Conservation (phyloP, 2,329 filamentous ascomycete species). For the Ceratocystis eucalypticola region DNA sequence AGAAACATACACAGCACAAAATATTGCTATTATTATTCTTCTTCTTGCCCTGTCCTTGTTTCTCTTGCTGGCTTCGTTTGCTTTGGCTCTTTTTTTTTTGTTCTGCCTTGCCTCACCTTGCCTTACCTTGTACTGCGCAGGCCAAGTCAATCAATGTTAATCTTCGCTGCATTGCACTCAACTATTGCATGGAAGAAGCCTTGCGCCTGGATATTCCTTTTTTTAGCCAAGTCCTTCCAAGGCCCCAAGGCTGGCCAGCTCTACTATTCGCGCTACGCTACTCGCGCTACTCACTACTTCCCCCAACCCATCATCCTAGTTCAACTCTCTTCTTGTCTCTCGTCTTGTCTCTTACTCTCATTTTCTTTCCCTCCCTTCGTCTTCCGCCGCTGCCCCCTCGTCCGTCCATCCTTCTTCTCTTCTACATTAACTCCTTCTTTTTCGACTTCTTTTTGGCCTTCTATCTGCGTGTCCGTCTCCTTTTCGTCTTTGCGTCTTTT, state of each 20-base stretch:
- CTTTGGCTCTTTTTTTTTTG: conserved; percentile 4
- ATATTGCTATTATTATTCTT: too few species aligned
- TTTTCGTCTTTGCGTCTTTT: too few species aligned
- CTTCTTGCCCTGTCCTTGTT: neutral
- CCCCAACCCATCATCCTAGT: conserved; percentile 7
- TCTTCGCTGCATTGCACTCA: conserved; percentile 13
- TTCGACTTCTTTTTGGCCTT: neutral
- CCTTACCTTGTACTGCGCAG: neutral
- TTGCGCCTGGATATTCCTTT: conserved; percentile 13
- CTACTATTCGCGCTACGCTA: too few species aligned
- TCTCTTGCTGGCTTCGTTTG: neutral
- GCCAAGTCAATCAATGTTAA: neutral
- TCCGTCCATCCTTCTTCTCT: neutral
- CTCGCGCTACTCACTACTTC: neutral
- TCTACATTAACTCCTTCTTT: conserved; percentile 1
- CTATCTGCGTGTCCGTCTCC: neutral
- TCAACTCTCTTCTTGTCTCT: neutral
- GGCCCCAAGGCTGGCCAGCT: neutral
- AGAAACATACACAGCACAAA: neutral
- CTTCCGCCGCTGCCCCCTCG: neutral
- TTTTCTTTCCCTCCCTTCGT: conserved; percentile 7
- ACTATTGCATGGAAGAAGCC: conserved; percentile 9
- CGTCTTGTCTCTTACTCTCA: neutral
- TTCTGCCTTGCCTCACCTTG: neutral
- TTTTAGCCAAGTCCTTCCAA: neutral